phyloP scores from a whole-genome alignment of 2,329 filamentous ascomycete genomes.

The Cordyceps cateniannulata region DNA sequence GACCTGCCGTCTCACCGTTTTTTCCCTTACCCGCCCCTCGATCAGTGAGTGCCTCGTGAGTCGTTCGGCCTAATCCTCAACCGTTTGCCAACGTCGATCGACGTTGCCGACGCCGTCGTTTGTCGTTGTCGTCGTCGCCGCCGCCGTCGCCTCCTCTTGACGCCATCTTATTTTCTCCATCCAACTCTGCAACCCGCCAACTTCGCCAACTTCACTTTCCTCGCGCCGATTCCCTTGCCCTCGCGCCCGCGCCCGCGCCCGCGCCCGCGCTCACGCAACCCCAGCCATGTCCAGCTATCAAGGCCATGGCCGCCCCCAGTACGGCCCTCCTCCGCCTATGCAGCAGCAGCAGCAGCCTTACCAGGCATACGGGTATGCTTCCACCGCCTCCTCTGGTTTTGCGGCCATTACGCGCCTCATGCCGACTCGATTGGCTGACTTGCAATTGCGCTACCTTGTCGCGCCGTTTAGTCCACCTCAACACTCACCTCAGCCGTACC shows the following conservation, averaged over 20 bases:
- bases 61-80: background rate
- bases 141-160: background rate
- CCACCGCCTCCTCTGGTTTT: background rate
- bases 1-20: background rate
- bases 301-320: conserved; percentile 9
- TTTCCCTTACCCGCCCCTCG: background rate
- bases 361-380: conserved; percentile 5
- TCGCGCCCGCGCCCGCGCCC: no score
- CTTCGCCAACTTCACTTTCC: background rate
- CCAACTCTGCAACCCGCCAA: background rate
- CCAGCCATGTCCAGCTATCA: conserved; percentile 9
- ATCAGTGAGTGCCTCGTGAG: background rate
- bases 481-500: conserved; percentile 27
- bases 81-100: background rate
- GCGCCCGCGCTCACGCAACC: no score
- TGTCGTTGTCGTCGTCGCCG: background rate
- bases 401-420: background rate
- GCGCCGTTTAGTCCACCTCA: conserved; percentile 2
- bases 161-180: background rate
- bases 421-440: background rate
- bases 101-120: background rate
- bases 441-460: background rate
- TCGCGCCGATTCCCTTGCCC: background rate
- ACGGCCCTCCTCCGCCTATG: conserved; percentile 6
- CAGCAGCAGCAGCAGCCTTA: conserved; percentile 6